phyloP scores from a whole-genome alignment of 1,139 yeast species.

The Suhomyces ambrosiae region DNA sequence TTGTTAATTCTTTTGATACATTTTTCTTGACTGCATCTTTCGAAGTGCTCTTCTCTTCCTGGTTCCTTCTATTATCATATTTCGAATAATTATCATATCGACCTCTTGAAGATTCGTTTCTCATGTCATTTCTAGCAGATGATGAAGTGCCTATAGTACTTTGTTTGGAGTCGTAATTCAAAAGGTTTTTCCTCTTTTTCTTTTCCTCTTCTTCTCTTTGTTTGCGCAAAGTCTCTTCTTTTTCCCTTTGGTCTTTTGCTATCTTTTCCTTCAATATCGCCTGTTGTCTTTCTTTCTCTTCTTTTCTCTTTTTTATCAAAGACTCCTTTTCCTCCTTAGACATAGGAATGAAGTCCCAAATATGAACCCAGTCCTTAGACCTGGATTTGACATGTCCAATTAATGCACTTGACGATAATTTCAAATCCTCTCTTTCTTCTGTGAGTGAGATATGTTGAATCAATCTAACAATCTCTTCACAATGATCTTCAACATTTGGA shows the following conservation, averaged over 20 bases:
- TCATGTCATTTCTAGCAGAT: slow-evolving; percentile 6
- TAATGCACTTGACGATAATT: slow-evolving; percentile 75
- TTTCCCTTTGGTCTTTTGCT: slow-evolving; percentile 14
- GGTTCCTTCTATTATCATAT: slow-evolving; percentile 12
- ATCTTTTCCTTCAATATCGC: slow-evolving; percentile 19
- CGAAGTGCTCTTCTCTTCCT: background rate
- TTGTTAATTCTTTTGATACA: background rate
- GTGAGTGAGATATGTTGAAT: slow-evolving; percentile 50
- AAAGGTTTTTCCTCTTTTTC: slow-evolving; percentile 17
- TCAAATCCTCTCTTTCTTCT: slow-evolving; percentile 80
- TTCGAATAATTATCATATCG: slow-evolving; percentile 32
- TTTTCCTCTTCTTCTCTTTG: slow-evolving; percentile 25
- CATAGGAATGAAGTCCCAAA: slow-evolving; percentile 59
- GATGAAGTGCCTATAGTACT: slow-evolving; percentile 12
- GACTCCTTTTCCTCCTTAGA: slow-evolving; percentile 32
- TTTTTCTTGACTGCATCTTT: background rate
- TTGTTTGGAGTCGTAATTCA: slow-evolving; percentile 27
- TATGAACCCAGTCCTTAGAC: slow-evolving; percentile 55
- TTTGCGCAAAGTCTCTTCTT: slow-evolving; percentile 25
- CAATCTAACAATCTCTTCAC: slow-evolving; percentile 52
- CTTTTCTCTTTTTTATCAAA: slow-evolving; percentile 27
- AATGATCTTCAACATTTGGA: slow-evolving; percentile 72
- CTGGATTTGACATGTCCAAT: slow-evolving; percentile 70
- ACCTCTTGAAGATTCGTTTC: slow-evolving; percentile 18
- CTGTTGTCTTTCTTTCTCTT: slow-evolving; percentile 19